A percentile compares a stretch with the other conserved stretches of the same genome.
Conservation (phyloP, 2,329 filamentous ascomycete genomes). For the Drechslerella coelobrocha region DNA sequence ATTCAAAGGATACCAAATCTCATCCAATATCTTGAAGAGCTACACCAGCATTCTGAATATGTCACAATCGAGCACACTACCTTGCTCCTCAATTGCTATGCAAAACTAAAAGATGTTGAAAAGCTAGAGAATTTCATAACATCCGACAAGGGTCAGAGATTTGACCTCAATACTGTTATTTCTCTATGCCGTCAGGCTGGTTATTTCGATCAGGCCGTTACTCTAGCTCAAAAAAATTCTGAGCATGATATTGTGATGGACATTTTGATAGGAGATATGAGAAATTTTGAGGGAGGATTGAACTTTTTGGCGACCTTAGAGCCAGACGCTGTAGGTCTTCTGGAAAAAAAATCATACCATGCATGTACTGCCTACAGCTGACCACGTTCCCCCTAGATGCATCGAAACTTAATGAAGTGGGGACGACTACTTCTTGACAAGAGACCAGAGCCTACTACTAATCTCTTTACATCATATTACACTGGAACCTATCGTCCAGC, state of each 20-base stretch:
- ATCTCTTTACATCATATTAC: constrained; percentile 93
- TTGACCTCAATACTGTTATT: constrained; percentile 96
- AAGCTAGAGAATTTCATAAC: constrained; percentile 92
- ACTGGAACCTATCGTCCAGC: constrained; percentile 73
- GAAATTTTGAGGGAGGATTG: constrained; percentile 84
- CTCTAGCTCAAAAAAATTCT: constrained; percentile 89
- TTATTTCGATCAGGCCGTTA: constrained; percentile 95
- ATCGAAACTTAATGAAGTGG: constrained; percentile 87
- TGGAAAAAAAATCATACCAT: too few relatives aligned
- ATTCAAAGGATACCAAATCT: constrained; percentile 97
- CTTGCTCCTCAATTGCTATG: constrained; percentile 92
- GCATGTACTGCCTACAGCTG: too few relatives aligned
- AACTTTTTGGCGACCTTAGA: constrained; percentile 90
- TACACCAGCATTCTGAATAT: constrained; percentile 86
- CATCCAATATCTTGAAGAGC: constrained; percentile 93
- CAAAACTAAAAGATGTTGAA: constrained; percentile 94
- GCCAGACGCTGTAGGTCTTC: constrained; percentile 68
- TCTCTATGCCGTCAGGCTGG: constrained; percentile 96
- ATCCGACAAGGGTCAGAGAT: constrained; percentile 89
- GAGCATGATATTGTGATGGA: constrained; percentile 94
- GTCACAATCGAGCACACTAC: constrained; percentile 96
- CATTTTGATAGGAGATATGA: constrained; percentile 93
- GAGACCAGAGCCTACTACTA: constrained; percentile 80
- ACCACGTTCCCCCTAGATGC: too few relatives aligned
- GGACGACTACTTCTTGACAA: constrained; percentile 88